Evolutionary conservation across 192 early-diverging fungal species (phyloP), one percentile per base, ranked within the genome.

Genomic region (Rhizophagus prolifer): DNA sequence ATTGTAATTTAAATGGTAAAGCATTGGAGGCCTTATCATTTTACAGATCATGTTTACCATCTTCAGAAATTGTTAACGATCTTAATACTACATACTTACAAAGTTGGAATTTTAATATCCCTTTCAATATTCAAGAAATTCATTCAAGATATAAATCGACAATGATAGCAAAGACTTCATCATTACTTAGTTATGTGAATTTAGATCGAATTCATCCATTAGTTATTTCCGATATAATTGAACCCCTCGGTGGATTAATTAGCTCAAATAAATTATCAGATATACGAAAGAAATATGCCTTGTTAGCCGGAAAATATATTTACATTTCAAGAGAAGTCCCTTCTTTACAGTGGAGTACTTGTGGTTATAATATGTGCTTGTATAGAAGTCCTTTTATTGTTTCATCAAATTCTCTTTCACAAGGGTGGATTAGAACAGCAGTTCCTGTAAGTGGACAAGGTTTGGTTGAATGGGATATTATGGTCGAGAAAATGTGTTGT

Each of bases 391-490:
- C n/a, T 14, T 36, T 23, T 34, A 21, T 16, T 44, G 36, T 44
- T 46, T 2, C 19, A 8, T 16, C 62, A 25, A 28, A 26, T 28
- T 28, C 25, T 14, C 12, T 21, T 16, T 30, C 34, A 34, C 68
- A 70, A 10, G 28, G 28, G 28, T 70, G 28, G 41, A 4, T 70
- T 19, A 70, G 68, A 44, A 46, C 68, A 12, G 4, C 12, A 12
- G 14, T 44, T 10, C 34, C 68, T 19, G 16, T 70, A 21, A 16
- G 36, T 1, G 44, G 21, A 9, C 19, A 21, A 44, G 44, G 68
- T 44, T 26, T 70, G 9, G 4, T 34, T 12, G 68, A 70, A 46
- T 70, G 68, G 68, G n/a, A 46, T 70, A 36, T 70, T 25, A 10
- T 70, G 12, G 44, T 47, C 46, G 68, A 70, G 44, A 26, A 70